phyloP scores from a whole-genome alignment of 495 filamentous ascomycete genomes.

The Cenococcum geophilum region DNA sequence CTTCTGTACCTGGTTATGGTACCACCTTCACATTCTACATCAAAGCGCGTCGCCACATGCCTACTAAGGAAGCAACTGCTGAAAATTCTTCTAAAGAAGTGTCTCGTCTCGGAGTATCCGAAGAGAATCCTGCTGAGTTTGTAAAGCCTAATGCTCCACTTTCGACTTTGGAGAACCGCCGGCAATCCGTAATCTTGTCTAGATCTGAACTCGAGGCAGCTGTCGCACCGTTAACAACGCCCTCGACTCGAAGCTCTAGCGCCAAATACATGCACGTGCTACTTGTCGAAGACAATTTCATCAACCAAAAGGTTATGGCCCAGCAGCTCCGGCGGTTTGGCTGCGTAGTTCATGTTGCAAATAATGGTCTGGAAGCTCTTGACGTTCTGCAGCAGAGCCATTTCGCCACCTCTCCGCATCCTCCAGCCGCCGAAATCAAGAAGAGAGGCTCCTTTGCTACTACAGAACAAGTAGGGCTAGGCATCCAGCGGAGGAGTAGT shows the following conservation, averaged over 20 bases:
- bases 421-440: no score
- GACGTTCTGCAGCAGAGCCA: constrained; percentile 39
- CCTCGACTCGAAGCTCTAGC: not conserved
- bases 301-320: constrained; percentile 63
- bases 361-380: constrained; percentile 65
- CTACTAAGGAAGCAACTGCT: constrained; percentile 13
- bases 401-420: no score
- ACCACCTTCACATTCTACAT: constrained; percentile 86
- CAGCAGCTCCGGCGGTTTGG: constrained; percentile 58
- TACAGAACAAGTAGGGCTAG: no score
- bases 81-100: no score
- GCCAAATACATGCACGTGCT: constrained; percentile 9
- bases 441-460: no score
- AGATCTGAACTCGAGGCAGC: not conserved
- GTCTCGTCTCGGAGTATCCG: no score
- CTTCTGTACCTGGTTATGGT: constrained; percentile 59
- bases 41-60: constrained; percentile 47
- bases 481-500: no score
- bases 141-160: not conserved
- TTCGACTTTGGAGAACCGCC: not conserved
- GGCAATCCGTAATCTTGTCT: not conserved
- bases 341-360: constrained; percentile 60
- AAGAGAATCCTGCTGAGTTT: no score
- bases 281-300: constrained; percentile 45
- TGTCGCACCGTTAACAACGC: not conserved